These are phyloP conservation scores for Xylaria multiplex DNA, from an alignment of 2,329 filamentous ascomycete genomes.

Conservation along the genomic window DNA sequence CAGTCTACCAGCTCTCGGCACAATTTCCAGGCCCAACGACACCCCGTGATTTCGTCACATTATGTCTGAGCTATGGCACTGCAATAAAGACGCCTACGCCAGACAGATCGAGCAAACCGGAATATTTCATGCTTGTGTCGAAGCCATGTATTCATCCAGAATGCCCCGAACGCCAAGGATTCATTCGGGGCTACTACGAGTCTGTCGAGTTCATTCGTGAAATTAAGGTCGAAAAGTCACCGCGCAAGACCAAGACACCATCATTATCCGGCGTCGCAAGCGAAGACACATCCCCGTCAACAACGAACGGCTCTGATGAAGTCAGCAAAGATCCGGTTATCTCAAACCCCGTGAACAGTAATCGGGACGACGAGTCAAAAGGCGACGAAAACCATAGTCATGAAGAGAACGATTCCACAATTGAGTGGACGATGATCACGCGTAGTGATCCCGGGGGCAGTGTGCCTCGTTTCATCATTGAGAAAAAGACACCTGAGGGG, in stretches of 20 bases:
- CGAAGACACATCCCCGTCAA: constrained; percentile 46
- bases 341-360: constrained; percentile 38
- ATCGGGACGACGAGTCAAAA: constrained; percentile 50
- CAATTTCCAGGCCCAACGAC: constrained; percentile 91
- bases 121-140: constrained; percentile 88
- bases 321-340: constrained; percentile 55
- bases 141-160: constrained; percentile 83
- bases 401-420: constrained; percentile 50
- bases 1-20: constrained; percentile 86
- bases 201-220: constrained; percentile 92
- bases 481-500: constrained; percentile 83
- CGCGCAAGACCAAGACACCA: constrained; percentile 54
- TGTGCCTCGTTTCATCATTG: constrained; percentile 91
- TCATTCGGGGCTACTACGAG: constrained; percentile 87
- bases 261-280: constrained; percentile 58
- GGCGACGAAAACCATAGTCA: constrained; percentile 47
- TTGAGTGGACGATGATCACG: constrained; percentile 95
- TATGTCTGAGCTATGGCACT: constrained; percentile 75
- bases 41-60: constrained; percentile 85
- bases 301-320: constrained; percentile 43
- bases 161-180: constrained; percentile 74
- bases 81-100: constrained; percentile 52
- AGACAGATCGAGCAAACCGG: constrained; percentile 48
- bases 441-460: constrained; percentile 88
- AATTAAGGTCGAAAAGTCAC: constrained; percentile 66